Evolutionary conservation across 1,284 basidiomycete genomes (phyloP).

Genomic region (Ganoderma boninense): DNA sequence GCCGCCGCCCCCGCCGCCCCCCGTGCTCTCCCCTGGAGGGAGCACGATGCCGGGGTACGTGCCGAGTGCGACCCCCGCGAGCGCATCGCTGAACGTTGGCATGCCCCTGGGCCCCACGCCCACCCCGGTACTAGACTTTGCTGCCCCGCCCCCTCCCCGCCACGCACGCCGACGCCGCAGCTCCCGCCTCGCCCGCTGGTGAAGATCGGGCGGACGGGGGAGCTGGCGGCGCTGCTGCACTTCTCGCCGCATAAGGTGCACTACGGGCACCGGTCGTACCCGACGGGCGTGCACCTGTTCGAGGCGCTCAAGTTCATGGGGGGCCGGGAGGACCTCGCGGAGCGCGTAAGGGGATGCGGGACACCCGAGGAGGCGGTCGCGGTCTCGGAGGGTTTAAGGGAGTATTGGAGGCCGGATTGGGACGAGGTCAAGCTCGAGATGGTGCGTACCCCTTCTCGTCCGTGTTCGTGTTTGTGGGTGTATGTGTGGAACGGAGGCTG

Average conservation of each 20-base stretch:
- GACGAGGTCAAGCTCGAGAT: conserved; percentile 53
- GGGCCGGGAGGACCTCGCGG: conserved; percentile 56
- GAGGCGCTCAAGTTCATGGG: conserved; percentile 73
- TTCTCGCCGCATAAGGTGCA: conserved; percentile 64
- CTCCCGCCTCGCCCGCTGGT: conserved; percentile 16
- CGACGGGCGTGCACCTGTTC: conserved; percentile 70
- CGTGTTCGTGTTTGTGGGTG: too few species aligned
- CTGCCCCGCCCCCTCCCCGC: not conserved
- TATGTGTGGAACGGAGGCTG: too few species aligned
- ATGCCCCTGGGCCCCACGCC: not conserved
- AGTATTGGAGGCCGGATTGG: conserved; percentile 60
- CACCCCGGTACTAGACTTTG: not conserved
- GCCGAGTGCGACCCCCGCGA: conserved; percentile 12
- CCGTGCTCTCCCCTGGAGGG: not conserved
- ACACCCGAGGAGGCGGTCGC: conserved; percentile 58
- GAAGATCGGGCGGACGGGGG: conserved; percentile 31
- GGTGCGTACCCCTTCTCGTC: conserved; percentile 42
- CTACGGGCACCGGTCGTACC: conserved; percentile 59
- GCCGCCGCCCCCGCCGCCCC: conserved; percentile 5
- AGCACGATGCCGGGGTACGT: conserved; percentile 24
- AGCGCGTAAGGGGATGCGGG: conserved; percentile 55
- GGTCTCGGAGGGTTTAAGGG: conserved; percentile 50
- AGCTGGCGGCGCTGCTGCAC: conserved; percentile 58
- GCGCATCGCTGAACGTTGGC: not conserved
- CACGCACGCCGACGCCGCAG: conserved; percentile 7